Percentiles rank a stretch among this genome's conserved stretches.
phyloP scores from a whole-genome alignment of 2,329 filamentous ascomycete species.

The Eutypella sp. region DNA sequence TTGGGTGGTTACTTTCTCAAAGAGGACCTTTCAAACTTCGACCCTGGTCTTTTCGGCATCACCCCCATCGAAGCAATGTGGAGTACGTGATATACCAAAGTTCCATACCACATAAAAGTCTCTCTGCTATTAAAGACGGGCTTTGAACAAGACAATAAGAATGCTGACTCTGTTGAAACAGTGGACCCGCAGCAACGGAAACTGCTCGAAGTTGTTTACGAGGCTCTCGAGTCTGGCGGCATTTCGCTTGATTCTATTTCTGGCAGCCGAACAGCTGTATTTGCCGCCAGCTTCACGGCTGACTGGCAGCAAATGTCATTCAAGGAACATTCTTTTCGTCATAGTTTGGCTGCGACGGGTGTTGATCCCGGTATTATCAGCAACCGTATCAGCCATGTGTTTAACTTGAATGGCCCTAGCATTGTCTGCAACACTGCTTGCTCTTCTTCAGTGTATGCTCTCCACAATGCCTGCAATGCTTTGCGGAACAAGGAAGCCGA shows the following conservation, averaged over 20 bases:
- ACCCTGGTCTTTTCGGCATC: slow-evolving; percentile 33
- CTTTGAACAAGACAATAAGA: no score
- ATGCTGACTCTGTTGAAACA: no score
- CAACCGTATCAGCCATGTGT: slow-evolving; percentile 23
- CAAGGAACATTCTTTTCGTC: neutral
- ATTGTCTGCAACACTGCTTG: slow-evolving; percentile 30
- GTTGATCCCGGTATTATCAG: slow-evolving; percentile 7
- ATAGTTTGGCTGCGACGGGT: slow-evolving; percentile 5
- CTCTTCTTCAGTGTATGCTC: slow-evolving; percentile 30
- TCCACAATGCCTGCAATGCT: slow-evolving; percentile 26
- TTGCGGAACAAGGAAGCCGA: slow-evolving; percentile 24
- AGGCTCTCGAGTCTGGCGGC: slow-evolving; percentile 27
- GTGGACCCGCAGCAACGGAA: slow-evolving; percentile 33
- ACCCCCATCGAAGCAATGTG: slow-evolving; percentile 22
- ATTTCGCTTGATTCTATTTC: slow-evolving; percentile 14
- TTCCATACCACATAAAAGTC: no score
- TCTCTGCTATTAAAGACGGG: no score
- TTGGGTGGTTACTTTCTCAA: slow-evolving; percentile 20
- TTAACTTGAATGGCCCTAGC: slow-evolving; percentile 20
- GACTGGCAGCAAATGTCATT: slow-evolving; percentile 17
- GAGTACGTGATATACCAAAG: no score
- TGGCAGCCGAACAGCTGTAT: slow-evolving; percentile 22
- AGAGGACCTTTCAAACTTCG: slow-evolving; percentile 27
- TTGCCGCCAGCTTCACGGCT: slow-evolving; percentile 20
- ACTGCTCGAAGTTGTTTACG: slow-evolving; percentile 27